Evolutionary conservation across 2,329 filamentous ascomycete genomes (phyloP).

Genomic region (Paramyrothecium sp.): DNA sequence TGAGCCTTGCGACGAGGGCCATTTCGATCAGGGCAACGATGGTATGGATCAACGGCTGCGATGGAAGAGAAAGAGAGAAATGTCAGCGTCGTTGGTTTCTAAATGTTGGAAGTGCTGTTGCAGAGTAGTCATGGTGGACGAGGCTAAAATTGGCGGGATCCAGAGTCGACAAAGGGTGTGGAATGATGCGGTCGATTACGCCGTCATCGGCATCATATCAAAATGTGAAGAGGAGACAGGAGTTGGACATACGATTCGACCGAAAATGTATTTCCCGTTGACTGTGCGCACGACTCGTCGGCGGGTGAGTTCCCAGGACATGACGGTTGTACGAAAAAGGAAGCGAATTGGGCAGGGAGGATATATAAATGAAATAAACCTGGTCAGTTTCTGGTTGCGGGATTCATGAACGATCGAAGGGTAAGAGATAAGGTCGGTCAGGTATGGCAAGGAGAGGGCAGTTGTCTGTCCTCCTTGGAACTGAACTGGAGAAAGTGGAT

Average conservation of each 20-base stretch:
- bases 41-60: conserved; percentile 81
- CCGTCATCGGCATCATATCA: background rate
- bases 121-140: background rate
- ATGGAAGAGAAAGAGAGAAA: conserved; percentile 9
- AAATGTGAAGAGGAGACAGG: conserved; percentile 3
- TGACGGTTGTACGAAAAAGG: conserved; percentile 23
- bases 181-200: background rate
- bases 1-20: conserved; percentile 77
- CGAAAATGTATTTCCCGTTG: conserved; percentile 68
- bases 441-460: background rate
- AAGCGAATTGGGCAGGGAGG: background rate
- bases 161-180: background rate
- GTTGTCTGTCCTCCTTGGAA: background rate
- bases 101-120: background rate
- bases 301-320: conserved; percentile 58
- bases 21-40: conserved; percentile 87
- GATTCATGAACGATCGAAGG: background rate
- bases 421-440: background rate
- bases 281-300: conserved; percentile 63
- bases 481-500: background rate
- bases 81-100: conserved; percentile 9
- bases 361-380: conserved; percentile 1
- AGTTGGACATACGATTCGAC: conserved; percentile 61
- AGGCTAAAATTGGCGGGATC: background rate
- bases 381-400: background rate